Conservation (phyloP, 2,329 filamentous ascomycete genomes). For the Moelleriella libera region DNA sequence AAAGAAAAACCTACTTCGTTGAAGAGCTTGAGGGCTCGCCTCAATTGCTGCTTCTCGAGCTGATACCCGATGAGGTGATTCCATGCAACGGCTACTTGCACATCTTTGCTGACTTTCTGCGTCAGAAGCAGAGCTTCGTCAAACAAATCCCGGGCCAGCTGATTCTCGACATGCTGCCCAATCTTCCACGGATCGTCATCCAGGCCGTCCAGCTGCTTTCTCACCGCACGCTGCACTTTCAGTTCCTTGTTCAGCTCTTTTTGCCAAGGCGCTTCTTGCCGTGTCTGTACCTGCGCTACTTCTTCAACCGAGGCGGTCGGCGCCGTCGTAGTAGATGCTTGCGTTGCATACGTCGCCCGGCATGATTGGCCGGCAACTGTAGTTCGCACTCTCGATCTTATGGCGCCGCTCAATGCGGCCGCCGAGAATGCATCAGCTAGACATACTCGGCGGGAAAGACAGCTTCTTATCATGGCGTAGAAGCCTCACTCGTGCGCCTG, state of each 20-base stretch:
- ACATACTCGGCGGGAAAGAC: no score
- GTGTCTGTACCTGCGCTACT: neutral
- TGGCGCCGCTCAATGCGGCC: no score
- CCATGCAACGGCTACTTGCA: conserved; percentile 65
- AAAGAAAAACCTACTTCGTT: conserved; percentile 52
- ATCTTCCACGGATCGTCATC: conserved; percentile 57
- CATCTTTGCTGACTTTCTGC: conserved; percentile 50
- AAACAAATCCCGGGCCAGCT: conserved; percentile 43
- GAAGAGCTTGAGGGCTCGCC: conserved; percentile 62
- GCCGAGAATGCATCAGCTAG: no score
- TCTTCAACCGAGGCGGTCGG: neutral
- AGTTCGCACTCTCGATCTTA: no score
- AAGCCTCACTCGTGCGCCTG: no score
- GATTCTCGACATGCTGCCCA: conserved; percentile 47
- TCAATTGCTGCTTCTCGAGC: conserved; percentile 45
- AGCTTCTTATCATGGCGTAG: no score
- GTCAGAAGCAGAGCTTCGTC: conserved; percentile 56
- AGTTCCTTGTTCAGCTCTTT: conserved; percentile 10
- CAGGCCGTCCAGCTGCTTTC: conserved; percentile 46
- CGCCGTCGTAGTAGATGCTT: no score
- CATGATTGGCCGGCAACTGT: no score
- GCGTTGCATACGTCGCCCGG: no score
- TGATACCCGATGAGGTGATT: conserved; percentile 69
- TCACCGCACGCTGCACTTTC: conserved; percentile 22
- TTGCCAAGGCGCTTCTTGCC: neutral